Base-by-base conservation (phyloP, 257 asterid species). In the Solanum pimpinellifolium region DNA sequence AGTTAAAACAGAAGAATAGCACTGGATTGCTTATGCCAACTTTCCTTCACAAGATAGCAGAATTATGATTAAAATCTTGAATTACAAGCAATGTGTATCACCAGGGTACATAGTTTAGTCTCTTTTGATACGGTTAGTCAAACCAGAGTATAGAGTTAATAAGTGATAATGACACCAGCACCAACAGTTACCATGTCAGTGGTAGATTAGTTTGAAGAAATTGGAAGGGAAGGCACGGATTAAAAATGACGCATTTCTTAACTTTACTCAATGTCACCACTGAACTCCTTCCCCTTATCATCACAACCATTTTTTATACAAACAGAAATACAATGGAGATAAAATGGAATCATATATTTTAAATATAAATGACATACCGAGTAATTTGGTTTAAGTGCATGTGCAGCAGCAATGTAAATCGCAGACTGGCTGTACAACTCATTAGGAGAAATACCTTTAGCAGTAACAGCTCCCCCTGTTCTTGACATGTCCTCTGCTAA, bases 371-470 rank as follows among this genome's bases (percentile, higher is more conserved):
- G 88, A 88, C 91, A 68, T 92, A 97, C 99, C 49, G 99, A 96
- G 95, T 95, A 95, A 90, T 91, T 96, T 69, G 99, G 98, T 90
- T 96, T 97, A 88, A 97, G 88, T n/a, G 99, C 95, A 91, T 96
- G 98, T 27, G 99, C 99, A 89, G 99, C 99, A 60, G 98, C 99
- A 88, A 97, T 96, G 88, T 97, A 97, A 83, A 96, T 91, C 5
- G 99, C 99, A 87, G 99, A 95, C 91, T 94, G 99, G 92, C 99
- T 93, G 92, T 97, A 97, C 73, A 97, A 88, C 92, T 97, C 99
- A 91, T 97, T 97, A 73, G 98, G 95, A 56, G 98, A 92, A 83
- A 93, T 91, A 73, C 95, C 98, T 90, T 95, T 96, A 56, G 93
- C 88, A 86, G 88, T 94, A 82, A 86, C 33, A 88, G 91, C 89